Evolutionary conservation across 1,284 basidiomycete species (phyloP).

Genomic region (Gymnopus androsaceus): DNA sequence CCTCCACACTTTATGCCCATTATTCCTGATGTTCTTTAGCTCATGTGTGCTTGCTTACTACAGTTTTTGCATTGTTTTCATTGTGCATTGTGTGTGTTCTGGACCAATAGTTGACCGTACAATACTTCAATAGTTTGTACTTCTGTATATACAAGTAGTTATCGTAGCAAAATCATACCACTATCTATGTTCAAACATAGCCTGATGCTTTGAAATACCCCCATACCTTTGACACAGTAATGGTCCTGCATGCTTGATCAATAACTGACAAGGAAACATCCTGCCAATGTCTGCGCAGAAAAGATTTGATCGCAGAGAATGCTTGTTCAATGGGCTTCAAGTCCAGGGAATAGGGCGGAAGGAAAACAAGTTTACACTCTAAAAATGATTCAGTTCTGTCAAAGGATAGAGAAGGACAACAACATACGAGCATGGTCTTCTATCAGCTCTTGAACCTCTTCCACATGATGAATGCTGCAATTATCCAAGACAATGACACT

Average conservation of each 20-base stretch:
- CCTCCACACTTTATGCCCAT: neutral
- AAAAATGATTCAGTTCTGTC: neutral
- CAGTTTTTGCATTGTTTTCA: too few species aligned
- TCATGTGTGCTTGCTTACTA: too few species aligned
- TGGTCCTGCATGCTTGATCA: constrained; percentile 7
- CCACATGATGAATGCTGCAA: constrained; percentile 11
- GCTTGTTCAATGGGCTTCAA: constrained; percentile 12
- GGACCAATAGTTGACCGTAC: neutral
- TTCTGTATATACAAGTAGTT: neutral
- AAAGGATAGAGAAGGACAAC: neutral
- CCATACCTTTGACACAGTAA: constrained; percentile 9
- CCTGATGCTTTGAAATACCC: constrained; percentile 7
- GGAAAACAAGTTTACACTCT: constrained; percentile 13
- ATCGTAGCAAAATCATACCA: neutral
- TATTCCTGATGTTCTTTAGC: too few species aligned
- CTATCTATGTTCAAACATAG: constrained; percentile 13
- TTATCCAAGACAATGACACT: constrained; percentile 14
- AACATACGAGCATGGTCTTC: constrained; percentile 9
- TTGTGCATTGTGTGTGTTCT: too few species aligned
- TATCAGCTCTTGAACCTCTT: constrained; percentile 4
- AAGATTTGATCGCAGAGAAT: constrained; percentile 13
- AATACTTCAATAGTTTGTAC: too few species aligned
- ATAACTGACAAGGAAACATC: neutral
- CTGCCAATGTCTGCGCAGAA: constrained; percentile 5
- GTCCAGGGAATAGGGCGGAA: constrained; percentile 14